Percentiles rank a stretch among this genome's conserved stretches.
phyloP scores from a whole-genome alignment of 2,329 filamentous ascomycete species.

The Fusarium napiforme region DNA sequence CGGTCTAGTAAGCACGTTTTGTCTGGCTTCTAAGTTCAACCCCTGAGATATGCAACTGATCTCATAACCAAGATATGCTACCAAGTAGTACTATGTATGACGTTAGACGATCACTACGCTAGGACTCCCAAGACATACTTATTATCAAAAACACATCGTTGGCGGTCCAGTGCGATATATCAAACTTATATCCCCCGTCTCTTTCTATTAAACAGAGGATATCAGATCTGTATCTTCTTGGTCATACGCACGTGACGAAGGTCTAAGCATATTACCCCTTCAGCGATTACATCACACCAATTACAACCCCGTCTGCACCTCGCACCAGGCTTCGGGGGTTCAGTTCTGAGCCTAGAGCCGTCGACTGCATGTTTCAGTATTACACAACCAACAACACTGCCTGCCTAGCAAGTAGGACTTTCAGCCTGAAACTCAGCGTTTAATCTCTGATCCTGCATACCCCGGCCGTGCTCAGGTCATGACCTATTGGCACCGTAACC shows the following conservation, averaged over 20 bases:
- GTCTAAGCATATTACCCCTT: neutral
- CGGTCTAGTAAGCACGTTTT: neutral
- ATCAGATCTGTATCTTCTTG: neutral
- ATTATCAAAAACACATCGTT: neutral
- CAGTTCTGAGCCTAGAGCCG: constrained; percentile 2
- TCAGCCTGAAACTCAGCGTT: constrained; percentile 4
- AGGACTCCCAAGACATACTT: neutral
- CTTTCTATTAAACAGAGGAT: neutral
- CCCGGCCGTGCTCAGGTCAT: constrained; percentile 8
- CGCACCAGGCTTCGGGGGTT: neutral
- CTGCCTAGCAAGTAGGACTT: neutral
- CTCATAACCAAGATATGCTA: neutral
- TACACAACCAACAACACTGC: constrained; percentile 6
- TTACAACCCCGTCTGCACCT: constrained; percentile 9
- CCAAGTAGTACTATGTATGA: constrained; percentile 7
- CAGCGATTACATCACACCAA: constrained; percentile 16
- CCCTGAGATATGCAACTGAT: constrained; percentile 20
- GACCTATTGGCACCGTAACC: constrained; percentile 4
- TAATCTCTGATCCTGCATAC: constrained; percentile 6
- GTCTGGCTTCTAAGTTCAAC: neutral
- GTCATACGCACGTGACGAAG: constrained; percentile 19
- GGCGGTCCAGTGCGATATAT: neutral
- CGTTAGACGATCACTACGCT: constrained; percentile 10
- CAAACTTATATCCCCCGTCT: neutral
- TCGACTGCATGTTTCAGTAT: neutral